Percentiles rank a stretch among this genome's conserved stretches.
Conservation (phyloP, 441 rosid genomes). For the Capsella rubella region DNA sequence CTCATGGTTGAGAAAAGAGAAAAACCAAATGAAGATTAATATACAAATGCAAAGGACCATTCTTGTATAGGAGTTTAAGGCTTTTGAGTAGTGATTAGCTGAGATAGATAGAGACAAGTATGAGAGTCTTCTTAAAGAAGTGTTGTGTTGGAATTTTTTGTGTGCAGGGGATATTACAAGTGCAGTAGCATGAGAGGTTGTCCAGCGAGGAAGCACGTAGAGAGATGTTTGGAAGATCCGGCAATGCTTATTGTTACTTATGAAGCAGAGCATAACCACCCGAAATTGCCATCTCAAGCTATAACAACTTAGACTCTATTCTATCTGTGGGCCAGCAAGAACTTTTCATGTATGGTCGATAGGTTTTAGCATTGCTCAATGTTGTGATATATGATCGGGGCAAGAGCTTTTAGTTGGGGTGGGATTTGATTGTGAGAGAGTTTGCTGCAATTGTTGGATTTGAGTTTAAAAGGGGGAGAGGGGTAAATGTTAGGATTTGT, state of each 20-base stretch:
- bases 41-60: not conserved
- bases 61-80: not conserved
- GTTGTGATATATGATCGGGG: conserved; percentile 30
- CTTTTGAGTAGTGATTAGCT: not conserved
- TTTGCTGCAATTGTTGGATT: conserved; percentile 26
- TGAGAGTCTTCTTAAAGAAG: conserved; percentile 2
- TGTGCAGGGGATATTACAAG: conserved; percentile 92
- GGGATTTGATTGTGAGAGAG: conserved; percentile 25
- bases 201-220: conserved; percentile 99
- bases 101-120: not conserved
- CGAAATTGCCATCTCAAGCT: conserved; percentile 67
- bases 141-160: conserved; percentile 9
- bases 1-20: not conserved
- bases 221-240: conserved; percentile 91
- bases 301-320: conserved; percentile 48
- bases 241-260: conserved; percentile 93
- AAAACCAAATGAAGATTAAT: not conserved
- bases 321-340: conserved; percentile 12
- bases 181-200: conserved; percentile 99
- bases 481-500: conserved; percentile 23
- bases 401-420: conserved; percentile 16
- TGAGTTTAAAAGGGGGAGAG: not conserved
- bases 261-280: conserved; percentile 96
- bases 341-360: conserved; percentile 19
- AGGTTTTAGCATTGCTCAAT: conserved; percentile 23